These are phyloP conservation scores for Scenedesmus sp. DNA, from an alignment of 163 green algal species.

Conservation along the genomic window DNA sequence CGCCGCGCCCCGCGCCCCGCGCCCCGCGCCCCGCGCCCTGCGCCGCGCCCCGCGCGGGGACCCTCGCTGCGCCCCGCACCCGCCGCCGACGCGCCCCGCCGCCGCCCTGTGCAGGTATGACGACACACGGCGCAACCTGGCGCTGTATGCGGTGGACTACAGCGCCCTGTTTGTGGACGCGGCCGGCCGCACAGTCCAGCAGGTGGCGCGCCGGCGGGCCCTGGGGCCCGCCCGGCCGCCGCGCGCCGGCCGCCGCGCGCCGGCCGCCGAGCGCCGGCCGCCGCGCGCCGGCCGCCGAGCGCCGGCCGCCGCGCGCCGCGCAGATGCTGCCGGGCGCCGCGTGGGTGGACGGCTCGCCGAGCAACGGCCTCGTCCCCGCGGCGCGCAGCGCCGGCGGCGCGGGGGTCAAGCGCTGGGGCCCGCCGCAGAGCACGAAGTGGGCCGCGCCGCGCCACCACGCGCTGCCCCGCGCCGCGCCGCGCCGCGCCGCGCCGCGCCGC, in stretches of 20 bases:
- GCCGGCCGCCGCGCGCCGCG: too few species aligned
- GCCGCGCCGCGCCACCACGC: too few species aligned
- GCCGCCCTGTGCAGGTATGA: conserved; percentile 24
- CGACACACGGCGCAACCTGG: conserved; percentile 39
- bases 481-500: too few species aligned
- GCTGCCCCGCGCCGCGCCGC: too few species aligned
- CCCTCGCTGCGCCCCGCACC: background rate
- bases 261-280: too few species aligned
- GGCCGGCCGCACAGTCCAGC: conserved; percentile 5
- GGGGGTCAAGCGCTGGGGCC: conserved; percentile 46
- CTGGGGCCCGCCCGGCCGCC: too few species aligned
- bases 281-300: too few species aligned
- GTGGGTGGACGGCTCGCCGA: conserved; percentile 49
- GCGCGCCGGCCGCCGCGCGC: too few species aligned
- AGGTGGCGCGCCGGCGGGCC: too few species aligned
- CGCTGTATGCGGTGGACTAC: conserved; percentile 41
- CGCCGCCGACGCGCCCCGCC: background rate
- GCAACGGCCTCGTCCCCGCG: conserved; percentile 38
- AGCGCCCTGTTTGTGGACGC: conserved; percentile 30
- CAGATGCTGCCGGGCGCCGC: conserved; percentile 38
- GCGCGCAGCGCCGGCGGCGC: background rate
- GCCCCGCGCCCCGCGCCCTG: too few species aligned
- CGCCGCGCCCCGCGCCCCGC: background rate
- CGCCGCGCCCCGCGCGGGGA: too few species aligned
- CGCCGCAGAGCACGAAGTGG: too few species aligned